phyloP scores from a whole-genome alignment of 257 asterid genomes.

The Nicotiana attenuata region DNA sequence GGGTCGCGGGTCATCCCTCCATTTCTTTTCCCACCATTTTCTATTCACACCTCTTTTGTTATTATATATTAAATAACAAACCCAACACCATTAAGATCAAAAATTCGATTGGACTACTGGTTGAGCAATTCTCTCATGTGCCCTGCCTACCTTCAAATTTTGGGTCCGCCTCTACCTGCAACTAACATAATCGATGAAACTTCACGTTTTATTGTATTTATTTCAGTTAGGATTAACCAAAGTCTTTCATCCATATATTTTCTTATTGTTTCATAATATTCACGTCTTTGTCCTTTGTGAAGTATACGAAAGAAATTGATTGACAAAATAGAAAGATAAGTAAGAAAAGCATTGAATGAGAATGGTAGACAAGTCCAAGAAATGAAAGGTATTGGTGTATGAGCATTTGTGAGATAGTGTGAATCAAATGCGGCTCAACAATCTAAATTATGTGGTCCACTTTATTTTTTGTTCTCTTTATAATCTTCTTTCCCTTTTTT shows the following conservation, averaged over 20 bases:
- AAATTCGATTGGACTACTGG: no score
- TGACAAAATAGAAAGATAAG: not conserved
- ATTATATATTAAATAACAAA: no score
- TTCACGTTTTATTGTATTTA: not conserved
- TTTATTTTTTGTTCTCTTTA: not conserved
- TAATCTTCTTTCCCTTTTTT: not conserved
- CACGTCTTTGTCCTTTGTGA: not conserved
- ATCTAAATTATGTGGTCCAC: conserved; percentile 27
- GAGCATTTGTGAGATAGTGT: conserved; percentile 15
- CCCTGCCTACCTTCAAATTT: no score
- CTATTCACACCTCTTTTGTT: no score
- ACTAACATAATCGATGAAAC: not conserved
- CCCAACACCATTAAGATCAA: no score
- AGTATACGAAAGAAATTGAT: not conserved
- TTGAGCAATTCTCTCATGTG: no score
- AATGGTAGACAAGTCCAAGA: not conserved
- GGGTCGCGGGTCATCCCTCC: no score
- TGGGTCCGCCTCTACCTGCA: no score
- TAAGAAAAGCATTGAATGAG: not conserved
- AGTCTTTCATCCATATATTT: no score
- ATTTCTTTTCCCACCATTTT: no score
- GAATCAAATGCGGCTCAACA: not conserved
- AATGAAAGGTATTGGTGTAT: not conserved
- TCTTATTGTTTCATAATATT: not conserved
- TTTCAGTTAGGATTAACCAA: not conserved